A percentile compares a stretch with the other conserved stretches of the same genome.
These are phyloP conservation scores for Trebouxia sp. DNA, from an alignment of 139 green algal species.

Conservation along the genomic window DNA sequence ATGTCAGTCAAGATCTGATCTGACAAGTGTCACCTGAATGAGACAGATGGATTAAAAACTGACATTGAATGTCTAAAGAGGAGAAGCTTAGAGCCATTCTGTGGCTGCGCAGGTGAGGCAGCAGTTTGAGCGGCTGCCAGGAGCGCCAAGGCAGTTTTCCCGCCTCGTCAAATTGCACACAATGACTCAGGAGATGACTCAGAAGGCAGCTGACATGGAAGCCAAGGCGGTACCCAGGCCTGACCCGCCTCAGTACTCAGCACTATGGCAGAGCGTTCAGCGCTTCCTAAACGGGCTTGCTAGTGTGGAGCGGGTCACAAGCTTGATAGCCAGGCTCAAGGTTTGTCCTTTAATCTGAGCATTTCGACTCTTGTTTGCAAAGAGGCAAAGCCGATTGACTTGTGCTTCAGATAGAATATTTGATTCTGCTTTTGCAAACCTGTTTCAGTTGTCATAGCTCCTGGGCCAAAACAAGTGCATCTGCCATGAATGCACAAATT, in stretches of 20 bases:
- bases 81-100: background rate
- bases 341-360: background rate
- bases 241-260: slow-evolving; percentile 66
- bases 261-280: slow-evolving; percentile 47
- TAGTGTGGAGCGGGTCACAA: slow-evolving; percentile 26
- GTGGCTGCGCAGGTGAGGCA: slow-evolving; percentile 38
- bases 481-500: no score
- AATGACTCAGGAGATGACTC: slow-evolving; percentile 3
- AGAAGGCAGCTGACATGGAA: slow-evolving; percentile 34
- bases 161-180: slow-evolving; percentile 40
- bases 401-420: no score
- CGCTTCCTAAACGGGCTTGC: slow-evolving; percentile 49
- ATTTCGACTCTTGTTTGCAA: background rate
- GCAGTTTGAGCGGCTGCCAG: slow-evolving; percentile 60
- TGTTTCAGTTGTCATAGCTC: no score
- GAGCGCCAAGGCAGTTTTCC: slow-evolving; percentile 55
- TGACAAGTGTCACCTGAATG: no score
- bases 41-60: no score
- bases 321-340: background rate
- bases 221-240: slow-evolving; percentile 69
- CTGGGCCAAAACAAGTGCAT: no score
- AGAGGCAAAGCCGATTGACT: no score
- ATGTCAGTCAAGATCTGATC: no score
- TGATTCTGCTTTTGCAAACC: no score
- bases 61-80: no score